Evolutionary conservation across 2,329 filamentous ascomycete genomes (phyloP).

Genomic region (Leptographium lundbergii): DNA sequence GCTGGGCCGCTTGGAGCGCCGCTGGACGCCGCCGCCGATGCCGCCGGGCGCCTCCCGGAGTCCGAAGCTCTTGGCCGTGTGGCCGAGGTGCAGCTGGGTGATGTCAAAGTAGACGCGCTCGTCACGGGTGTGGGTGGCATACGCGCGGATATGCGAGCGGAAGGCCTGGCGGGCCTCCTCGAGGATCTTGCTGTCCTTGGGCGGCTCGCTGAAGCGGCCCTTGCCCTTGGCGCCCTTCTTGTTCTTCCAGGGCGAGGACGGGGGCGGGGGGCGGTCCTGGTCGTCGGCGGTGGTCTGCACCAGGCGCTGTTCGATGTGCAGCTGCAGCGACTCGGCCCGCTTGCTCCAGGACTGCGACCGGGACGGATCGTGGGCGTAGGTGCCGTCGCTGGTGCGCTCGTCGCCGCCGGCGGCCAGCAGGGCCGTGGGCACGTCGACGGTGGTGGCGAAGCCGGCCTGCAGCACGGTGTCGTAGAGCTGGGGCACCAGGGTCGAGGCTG

Average conservation of each 20-base stretch:
- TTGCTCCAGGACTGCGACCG: conserved; percentile 23
- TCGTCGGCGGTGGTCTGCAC: conserved; percentile 17
- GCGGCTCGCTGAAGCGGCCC: conserved; percentile 4
- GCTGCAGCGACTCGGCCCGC: conserved; percentile 42
- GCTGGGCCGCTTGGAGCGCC: conserved; percentile 26
- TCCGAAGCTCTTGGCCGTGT: conserved; percentile 87
- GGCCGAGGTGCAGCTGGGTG: conserved; percentile 78
- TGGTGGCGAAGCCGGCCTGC: conserved; percentile 51
- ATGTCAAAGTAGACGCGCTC: conserved; percentile 87
- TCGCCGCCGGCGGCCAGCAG: conserved; percentile 42
- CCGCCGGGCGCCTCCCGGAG: conserved; percentile 78
- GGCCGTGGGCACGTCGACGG: conserved; percentile 47
- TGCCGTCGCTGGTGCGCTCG: conserved; percentile 26
- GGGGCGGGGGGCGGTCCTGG: neutral
- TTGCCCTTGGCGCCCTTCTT: conserved; percentile 19
- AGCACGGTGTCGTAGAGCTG: conserved; percentile 42
- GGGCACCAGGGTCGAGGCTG: conserved; percentile 14
- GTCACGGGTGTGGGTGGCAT: conserved; percentile 80
- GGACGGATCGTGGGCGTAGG: conserved; percentile 23
- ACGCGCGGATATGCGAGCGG: conserved; percentile 85
- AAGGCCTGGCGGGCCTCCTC: conserved; percentile 77
- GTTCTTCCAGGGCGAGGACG: neutral
- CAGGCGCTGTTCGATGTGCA: conserved; percentile 47
- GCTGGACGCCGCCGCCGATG: conserved; percentile 50
- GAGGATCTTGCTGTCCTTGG: conserved; percentile 41